These are phyloP conservation scores for Cylindrotheca fusiformis DNA, from an alignment of 108 stramenopile species.

Conservation along the genomic window DNA sequence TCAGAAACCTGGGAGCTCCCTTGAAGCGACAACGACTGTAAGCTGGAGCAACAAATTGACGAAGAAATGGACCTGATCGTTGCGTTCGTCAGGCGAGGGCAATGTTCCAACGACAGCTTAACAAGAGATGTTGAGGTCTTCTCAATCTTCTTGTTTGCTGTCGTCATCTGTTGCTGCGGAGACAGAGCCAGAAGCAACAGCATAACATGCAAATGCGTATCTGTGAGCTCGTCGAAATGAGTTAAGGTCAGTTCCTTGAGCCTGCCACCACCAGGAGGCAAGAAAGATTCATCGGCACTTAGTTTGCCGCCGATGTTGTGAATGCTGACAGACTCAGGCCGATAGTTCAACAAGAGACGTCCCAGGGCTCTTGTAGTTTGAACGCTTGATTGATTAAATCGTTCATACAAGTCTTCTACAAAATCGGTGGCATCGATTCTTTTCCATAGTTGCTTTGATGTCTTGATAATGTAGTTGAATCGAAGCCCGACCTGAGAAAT, in stretches of 20 bases:
- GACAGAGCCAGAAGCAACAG: slow-evolving; percentile 13
- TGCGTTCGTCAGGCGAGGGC: slow-evolving; percentile 17
- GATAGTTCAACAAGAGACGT: not conserved
- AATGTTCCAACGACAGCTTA: slow-evolving; percentile 12
- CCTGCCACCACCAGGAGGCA: slow-evolving; percentile 6
- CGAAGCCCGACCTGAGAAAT: slow-evolving; percentile 9
- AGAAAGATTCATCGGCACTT: slow-evolving; percentile 6
- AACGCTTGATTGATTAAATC: not conserved
- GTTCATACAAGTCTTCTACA: slow-evolving; percentile 1
- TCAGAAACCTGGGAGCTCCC: slow-evolving; percentile 10
- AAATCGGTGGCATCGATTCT: slow-evolving; percentile 31
- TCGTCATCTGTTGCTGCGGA: not conserved
- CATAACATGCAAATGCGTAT: slow-evolving; percentile 38
- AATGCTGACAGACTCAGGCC: slow-evolving; percentile 12
- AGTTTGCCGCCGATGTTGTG: slow-evolving; percentile 20
- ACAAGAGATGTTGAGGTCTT: slow-evolving; percentile 7
- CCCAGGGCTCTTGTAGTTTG: slow-evolving; percentile 1
- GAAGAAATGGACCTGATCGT: slow-evolving; percentile 23
- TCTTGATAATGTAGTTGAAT: slow-evolving; percentile 9
- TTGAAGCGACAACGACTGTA: slow-evolving; percentile 12
- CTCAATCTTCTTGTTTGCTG: not conserved
- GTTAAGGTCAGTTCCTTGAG: slow-evolving; percentile 21
- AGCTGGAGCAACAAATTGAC: not conserved
- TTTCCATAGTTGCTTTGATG: slow-evolving; percentile 13
- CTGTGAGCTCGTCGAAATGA: slow-evolving; percentile 24